These are phyloP conservation scores for Dactylellina cionopaga DNA, from an alignment of 2,329 filamentous ascomycete species.

Conservation along the genomic window DNA sequence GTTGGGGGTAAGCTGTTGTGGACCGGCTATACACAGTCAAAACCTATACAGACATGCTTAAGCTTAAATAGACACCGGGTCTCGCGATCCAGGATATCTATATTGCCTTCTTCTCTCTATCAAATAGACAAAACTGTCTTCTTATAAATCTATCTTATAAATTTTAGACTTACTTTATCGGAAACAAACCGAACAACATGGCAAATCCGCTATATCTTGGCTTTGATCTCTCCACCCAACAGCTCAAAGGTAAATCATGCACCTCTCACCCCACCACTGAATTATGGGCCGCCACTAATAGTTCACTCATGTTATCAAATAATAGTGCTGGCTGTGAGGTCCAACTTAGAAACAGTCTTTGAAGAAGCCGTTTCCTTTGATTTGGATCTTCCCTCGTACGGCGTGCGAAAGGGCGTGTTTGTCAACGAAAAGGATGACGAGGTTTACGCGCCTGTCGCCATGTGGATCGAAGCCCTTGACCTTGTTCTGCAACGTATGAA, in stretches of 20 bases:
- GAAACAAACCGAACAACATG: constrained; percentile 56
- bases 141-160: background rate
- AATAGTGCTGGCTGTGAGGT: constrained; percentile 81
- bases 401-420: constrained; percentile 86
- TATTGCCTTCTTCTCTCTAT: constrained; percentile 5
- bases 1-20: background rate
- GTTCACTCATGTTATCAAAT: background rate
- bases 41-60: constrained; percentile 9
- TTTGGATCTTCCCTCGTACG: constrained; percentile 79
- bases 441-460: constrained; percentile 88
- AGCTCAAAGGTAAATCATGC: constrained; percentile 81
- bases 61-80: constrained; percentile 42
- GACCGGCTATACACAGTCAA: constrained; percentile 31
- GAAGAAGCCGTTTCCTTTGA: constrained; percentile 97
- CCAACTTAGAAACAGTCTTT: constrained; percentile 80
- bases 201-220: constrained; percentile 78
- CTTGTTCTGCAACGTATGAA: constrained; percentile 79
- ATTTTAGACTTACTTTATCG: background rate
- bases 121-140: background rate
- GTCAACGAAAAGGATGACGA: constrained; percentile 83
- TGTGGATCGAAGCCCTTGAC: constrained; percentile 95
- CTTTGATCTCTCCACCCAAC: constrained; percentile 95
- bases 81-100: constrained; percentile 29
- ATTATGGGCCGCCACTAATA: constrained; percentile 19
- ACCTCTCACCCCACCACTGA: background rate